These are phyloP conservation scores for Umbelopsis ramanniana DNA, from an alignment of 192 early-diverging fungal species.

Conservation along the genomic window DNA sequence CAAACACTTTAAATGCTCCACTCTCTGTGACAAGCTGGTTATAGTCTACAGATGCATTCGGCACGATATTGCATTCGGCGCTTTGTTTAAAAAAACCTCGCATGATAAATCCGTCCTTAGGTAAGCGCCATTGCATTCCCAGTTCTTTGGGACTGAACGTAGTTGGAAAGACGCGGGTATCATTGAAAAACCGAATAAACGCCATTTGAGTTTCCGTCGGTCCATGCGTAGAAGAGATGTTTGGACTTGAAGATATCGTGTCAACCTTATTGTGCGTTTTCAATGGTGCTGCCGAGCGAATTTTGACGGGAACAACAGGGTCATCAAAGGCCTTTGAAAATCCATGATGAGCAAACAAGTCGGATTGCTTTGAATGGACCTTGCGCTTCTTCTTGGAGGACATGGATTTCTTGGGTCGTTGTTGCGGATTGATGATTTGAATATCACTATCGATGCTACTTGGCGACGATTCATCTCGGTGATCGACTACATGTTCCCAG, in stretches of 20 bases:
- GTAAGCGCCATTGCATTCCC: neutral
- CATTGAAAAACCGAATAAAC: constrained; percentile 1
- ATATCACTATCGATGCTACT: neutral
- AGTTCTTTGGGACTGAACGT: constrained; percentile 6
- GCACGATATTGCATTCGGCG: neutral
- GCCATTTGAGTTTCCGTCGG: neutral
- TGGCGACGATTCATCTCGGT: neutral
- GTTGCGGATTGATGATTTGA: constrained; percentile 3
- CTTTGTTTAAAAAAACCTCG: neutral
- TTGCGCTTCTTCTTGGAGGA: neutral
- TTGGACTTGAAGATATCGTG: too few relatives aligned
- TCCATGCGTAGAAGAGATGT: neutral
- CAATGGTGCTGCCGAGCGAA: neutral
- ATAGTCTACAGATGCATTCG: neutral
- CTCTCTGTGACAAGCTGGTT: neutral
- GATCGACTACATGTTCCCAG: neutral
- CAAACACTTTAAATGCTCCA: neutral
- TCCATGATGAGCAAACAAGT: neutral
- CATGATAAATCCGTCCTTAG: neutral
- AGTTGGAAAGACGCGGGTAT: neutral
- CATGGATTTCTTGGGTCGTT: neutral
- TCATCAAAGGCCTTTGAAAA: neutral
- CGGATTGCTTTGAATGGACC: neutral
- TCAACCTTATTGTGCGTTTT: neutral
- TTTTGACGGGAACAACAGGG: too few relatives aligned